These are phyloP conservation scores for Straminergon stramineum DNA, from an alignment of 225 moss, liverwort and hornwort genomes.

Conservation along the genomic window DNA sequence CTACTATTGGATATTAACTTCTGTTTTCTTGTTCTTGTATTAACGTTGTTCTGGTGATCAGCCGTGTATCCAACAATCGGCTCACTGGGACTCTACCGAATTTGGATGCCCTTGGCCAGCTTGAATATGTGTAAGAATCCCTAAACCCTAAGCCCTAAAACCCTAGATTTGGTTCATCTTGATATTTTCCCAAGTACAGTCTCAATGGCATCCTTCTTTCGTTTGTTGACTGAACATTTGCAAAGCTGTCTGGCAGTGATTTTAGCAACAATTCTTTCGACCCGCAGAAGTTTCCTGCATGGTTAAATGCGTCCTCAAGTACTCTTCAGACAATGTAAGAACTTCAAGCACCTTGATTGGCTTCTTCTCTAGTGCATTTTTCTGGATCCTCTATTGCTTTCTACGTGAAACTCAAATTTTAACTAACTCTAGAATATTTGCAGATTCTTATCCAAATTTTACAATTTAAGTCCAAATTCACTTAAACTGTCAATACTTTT, in stretches of 20 bases:
- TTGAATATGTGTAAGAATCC: conserved; percentile 19
- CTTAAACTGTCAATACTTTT: neutral
- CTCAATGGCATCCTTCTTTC: neutral
- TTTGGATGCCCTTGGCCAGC: conserved; percentile 17
- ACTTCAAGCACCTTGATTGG: neutral
- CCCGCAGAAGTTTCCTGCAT: conserved; percentile 16
- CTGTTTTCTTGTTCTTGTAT: neutral
- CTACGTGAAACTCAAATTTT: neutral
- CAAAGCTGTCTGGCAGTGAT: conserved; percentile 11
- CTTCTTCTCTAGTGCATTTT: neutral
- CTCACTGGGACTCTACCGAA: conserved; percentile 35
- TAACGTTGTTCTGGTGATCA: neutral
- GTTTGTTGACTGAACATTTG: neutral
- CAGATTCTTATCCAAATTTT: neutral
- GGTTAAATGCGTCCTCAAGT: conserved; percentile 14
- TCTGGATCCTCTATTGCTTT: neutral
- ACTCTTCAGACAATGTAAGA: conserved; percentile 11
- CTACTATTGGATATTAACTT: neutral
- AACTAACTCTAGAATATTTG: neutral
- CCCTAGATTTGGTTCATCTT: no score
- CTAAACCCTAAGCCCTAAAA: neutral
- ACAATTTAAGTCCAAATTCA: neutral
- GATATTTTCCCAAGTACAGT: neutral
- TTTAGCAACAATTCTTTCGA: conserved; percentile 31
- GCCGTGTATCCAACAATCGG: conserved; percentile 26